Evolutionary conservation across 1,284 basidiomycete species (phyloP).

Genomic region (Pulchroboletus neoregius): DNA sequence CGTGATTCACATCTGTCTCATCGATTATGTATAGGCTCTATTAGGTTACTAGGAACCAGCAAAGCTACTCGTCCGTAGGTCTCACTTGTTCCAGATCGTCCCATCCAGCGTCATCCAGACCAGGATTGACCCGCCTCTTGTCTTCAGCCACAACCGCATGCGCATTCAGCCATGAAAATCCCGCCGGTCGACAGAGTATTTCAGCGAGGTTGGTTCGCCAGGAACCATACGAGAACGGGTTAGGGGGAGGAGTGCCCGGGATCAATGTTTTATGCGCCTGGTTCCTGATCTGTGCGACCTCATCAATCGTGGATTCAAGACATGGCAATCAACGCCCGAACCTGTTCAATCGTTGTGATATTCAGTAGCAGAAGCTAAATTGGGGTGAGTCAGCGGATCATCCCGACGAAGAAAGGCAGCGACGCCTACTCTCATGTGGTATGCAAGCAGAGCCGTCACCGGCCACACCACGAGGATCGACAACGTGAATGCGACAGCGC

Average conservation of each 20-base stretch:
- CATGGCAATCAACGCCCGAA: slow-evolving; percentile 36
- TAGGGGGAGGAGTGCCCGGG: slow-evolving; percentile 60
- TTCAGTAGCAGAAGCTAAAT: slow-evolving; percentile 76
- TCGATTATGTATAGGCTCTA: slow-evolving; percentile 1
- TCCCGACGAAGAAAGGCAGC: neutral
- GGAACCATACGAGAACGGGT: slow-evolving; percentile 74
- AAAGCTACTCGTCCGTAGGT: slow-evolving; percentile 31
- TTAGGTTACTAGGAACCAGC: neutral
- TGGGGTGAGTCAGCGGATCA: slow-evolving; percentile 3
- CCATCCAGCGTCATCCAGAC: slow-evolving; percentile 35
- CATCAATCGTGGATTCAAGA: slow-evolving; percentile 13
- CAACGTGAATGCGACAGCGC: slow-evolving; percentile 73
- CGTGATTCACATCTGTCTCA: neutral
- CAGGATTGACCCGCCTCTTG: slow-evolving; percentile 63
- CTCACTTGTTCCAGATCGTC: slow-evolving; percentile 24
- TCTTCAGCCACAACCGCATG: slow-evolving; percentile 59
- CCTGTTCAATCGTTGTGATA: slow-evolving; percentile 91
- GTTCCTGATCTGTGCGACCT: slow-evolving; percentile 57
- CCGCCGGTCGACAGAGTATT: slow-evolving; percentile 67
- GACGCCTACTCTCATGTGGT: slow-evolving; percentile 76
- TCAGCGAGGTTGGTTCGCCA: slow-evolving; percentile 66
- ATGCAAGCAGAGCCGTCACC: slow-evolving; percentile 70
- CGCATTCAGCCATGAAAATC: slow-evolving; percentile 66
- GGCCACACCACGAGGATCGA: slow-evolving; percentile 76
- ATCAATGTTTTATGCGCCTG: slow-evolving; percentile 70